Percentiles rank a stretch among this genome's conserved stretches.
phyloP scores from a whole-genome alignment of 331 rosid species.

The Cydonia oblonga region DNA sequence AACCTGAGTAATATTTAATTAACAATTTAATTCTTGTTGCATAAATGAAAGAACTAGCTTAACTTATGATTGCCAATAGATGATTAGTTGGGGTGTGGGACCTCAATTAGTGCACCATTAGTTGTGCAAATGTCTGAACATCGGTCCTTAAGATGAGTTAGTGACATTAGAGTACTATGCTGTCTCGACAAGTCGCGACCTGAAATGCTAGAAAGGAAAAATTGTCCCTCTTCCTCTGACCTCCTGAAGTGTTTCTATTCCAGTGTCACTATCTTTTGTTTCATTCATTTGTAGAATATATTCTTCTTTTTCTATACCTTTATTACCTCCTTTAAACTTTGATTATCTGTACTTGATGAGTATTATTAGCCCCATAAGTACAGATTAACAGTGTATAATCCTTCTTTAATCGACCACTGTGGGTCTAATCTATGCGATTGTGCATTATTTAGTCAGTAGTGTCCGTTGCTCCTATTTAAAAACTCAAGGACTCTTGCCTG shows the following conservation, averaged over 20 bases:
- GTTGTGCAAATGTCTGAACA: background rate
- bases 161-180: background rate
- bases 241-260: slow-evolving; percentile 5
- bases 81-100: background rate
- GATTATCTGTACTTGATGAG: slow-evolving; percentile 25
- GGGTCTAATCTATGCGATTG: background rate
- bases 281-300: slow-evolving; percentile 36
- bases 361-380: background rate
- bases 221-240: background rate
- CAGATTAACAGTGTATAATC: background rate
- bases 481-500: background rate
- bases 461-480: background rate
- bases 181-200: slow-evolving; percentile 1
- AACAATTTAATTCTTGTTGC: background rate
- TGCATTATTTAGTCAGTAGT: background rate
- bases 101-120: background rate
- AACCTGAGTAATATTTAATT: background rate
- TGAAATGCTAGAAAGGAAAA: background rate
- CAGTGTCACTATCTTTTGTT: slow-evolving; percentile 46
- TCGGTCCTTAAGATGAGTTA: background rate
- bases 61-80: background rate
- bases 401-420: background rate
- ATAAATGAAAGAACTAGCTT: background rate
- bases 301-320: slow-evolving; percentile 4
- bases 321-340: background rate